Conservation (phyloP, 768 basidiomycete species). For the Termitomyces sp. region DNA sequence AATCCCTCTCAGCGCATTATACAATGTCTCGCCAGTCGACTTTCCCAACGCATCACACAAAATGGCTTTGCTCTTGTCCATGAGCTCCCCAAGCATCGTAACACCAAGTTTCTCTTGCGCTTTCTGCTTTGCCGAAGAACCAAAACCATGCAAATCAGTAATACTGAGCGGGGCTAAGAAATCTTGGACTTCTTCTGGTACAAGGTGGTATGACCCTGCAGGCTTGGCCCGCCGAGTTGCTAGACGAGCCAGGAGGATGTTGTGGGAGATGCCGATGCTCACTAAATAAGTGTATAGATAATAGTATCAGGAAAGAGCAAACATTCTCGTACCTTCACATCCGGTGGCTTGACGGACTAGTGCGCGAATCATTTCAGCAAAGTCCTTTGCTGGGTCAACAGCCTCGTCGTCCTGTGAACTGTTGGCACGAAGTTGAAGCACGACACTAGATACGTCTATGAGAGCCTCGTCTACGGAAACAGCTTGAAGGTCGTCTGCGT, state of each 20-base stretch:
- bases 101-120: slow-evolving; percentile 76
- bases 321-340: slow-evolving; percentile 65
- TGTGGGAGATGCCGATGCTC: slow-evolving; percentile 89
- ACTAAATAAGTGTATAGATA: slow-evolving; percentile 41
- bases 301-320: not conserved
- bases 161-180: slow-evolving; percentile 72
- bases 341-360: slow-evolving; percentile 76
- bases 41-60: slow-evolving; percentile 78
- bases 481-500: slow-evolving; percentile 90
- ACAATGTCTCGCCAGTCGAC: slow-evolving; percentile 80
- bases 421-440: slow-evolving; percentile 37
- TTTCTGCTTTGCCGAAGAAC: slow-evolving; percentile 70
- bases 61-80: slow-evolving; percentile 55
- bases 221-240: slow-evolving; percentile 93
- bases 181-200: slow-evolving; percentile 43
- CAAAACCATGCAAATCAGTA: slow-evolving; percentile 85
- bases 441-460: slow-evolving; percentile 75
- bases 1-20: slow-evolving; percentile 78
- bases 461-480: slow-evolving; percentile 97
- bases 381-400: slow-evolving; percentile 65
- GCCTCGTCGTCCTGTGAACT: slow-evolving; percentile 22
- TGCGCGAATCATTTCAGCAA: slow-evolving; percentile 78
- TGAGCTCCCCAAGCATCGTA: slow-evolving; percentile 66
- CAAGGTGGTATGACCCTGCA: slow-evolving; percentile 78
- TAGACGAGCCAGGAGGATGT: slow-evolving; percentile 88